A percentile compares a stretch with the other conserved stretches of the same genome.
Evolutionary conservation across 2,329 filamentous ascomycete species (phyloP).

Genomic region (Colletotrichum cuscutae): DNA sequence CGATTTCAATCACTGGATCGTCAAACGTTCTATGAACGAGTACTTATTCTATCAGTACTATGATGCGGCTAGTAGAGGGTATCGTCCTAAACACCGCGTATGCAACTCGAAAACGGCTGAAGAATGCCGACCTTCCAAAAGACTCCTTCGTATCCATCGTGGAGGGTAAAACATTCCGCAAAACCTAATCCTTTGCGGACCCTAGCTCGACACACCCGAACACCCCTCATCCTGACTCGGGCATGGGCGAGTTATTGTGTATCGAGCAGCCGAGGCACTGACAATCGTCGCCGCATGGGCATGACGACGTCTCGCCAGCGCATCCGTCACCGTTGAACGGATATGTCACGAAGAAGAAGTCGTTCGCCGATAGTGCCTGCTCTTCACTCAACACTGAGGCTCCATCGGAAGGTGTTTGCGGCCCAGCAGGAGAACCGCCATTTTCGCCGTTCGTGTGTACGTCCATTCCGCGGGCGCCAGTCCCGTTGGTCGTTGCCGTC

Average conservation of each 20-base stretch:
- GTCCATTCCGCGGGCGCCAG: not conserved
- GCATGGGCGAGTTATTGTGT: conserved; percentile 48
- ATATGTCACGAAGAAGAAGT: conserved; percentile 71
- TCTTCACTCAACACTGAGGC: conserved; percentile 59
- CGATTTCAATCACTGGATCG: not conserved
- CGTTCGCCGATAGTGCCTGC: conserved; percentile 59
- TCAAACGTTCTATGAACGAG: not conserved
- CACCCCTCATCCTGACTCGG: conserved; percentile 9
- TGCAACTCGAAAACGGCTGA: conserved; percentile 13
- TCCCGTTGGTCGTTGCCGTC: conserved; percentile 19
- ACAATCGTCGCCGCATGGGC: conserved; percentile 69
- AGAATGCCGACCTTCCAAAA: conserved; percentile 10
- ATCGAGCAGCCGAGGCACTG: conserved; percentile 67
- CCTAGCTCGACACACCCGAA: not conserved
- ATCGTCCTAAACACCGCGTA: conserved; percentile 24
- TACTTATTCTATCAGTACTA: not conserved
- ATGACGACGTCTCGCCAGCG: conserved; percentile 59
- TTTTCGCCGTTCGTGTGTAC: conserved; percentile 16
- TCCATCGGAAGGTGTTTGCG: conserved; percentile 59
- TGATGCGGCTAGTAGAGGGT: conserved; percentile 22
- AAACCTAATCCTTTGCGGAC: not conserved
- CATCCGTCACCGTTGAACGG: conserved; percentile 57
- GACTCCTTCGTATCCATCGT: not conserved
- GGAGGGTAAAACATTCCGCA: not conserved
- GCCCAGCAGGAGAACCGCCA: conserved; percentile 48